A percentile compares a stretch with the other conserved stretches of the same genome.
phyloP scores from a whole-genome alignment of 257 asterid genomes.

The Plantago elongata region DNA sequence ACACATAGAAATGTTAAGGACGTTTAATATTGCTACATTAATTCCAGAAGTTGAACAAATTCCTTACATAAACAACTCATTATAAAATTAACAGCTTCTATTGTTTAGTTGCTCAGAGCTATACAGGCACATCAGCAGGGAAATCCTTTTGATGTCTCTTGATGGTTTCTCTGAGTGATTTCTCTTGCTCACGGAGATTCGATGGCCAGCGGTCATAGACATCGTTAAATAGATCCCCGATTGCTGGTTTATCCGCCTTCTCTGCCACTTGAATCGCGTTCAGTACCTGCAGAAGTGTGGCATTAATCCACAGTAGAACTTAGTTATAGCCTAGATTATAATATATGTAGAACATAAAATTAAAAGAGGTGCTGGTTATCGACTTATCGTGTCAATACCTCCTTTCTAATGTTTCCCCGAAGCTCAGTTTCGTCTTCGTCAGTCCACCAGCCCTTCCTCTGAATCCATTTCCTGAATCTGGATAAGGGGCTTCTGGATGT shows the following conservation, averaged over 20 bases:
- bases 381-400: slow-evolving; percentile 43
- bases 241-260: slow-evolving; percentile 46
- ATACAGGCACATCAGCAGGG: slow-evolving; percentile 72
- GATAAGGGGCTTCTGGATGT: slow-evolving; percentile 49
- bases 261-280: slow-evolving; percentile 74
- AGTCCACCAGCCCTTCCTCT: slow-evolving; percentile 74
- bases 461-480: slow-evolving; percentile 73
- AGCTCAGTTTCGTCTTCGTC: slow-evolving; percentile 57
- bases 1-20: too few species aligned
- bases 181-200: slow-evolving; percentile 72
- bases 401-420: slow-evolving; percentile 48
- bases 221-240: slow-evolving; percentile 56
- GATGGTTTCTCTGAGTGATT: slow-evolving; percentile 50
- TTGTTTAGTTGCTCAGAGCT: slow-evolving; percentile 5
- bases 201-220: slow-evolving; percentile 55
- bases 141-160: slow-evolving; percentile 57
- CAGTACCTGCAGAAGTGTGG: slow-evolving; percentile 38
- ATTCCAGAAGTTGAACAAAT: too few species aligned
- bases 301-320: background rate
- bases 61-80: too few species aligned
- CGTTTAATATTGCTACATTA: too few species aligned
- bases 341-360: background rate
- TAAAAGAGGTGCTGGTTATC: background rate
- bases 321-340: background rate
- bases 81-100: too few species aligned